Conservation (phyloP, 2,329 filamentous ascomycete genomes). For the Epicoccum nigrum region DNA sequence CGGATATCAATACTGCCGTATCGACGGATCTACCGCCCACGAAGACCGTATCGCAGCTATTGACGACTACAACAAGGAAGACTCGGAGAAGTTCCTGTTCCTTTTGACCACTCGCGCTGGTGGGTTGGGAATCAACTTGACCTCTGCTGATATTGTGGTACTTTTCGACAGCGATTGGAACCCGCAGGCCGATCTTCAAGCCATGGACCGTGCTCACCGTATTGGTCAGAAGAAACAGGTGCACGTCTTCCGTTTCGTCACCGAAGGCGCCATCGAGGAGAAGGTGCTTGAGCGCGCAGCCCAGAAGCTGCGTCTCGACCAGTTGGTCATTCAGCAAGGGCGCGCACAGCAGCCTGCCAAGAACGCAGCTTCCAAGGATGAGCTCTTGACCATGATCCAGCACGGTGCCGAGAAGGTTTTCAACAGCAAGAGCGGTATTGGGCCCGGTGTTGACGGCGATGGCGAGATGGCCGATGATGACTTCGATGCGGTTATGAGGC, state of each 20-base stretch:
- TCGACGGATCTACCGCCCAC: slow-evolving; percentile 94
- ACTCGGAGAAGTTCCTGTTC: slow-evolving; percentile 88
- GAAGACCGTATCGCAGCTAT: slow-evolving; percentile 98
- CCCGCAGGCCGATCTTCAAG: slow-evolving; percentile 95
- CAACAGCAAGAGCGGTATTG: slow-evolving; percentile 70
- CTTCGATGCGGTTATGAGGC: slow-evolving; percentile 84
- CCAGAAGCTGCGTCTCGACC: slow-evolving; percentile 93
- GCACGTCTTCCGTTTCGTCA: slow-evolving; percentile 93
- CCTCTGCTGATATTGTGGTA: slow-evolving; percentile 91
- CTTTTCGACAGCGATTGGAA: slow-evolving; percentile 99
- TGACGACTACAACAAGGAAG: slow-evolving; percentile 96
- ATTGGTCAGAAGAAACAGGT: slow-evolving; percentile 99
- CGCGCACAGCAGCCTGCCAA: slow-evolving; percentile 90
- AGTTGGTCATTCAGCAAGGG: slow-evolving; percentile 97
- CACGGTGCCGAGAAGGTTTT: slow-evolving; percentile 97
- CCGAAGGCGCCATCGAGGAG: slow-evolving; percentile 97
- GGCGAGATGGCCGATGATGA: slow-evolving; percentile 80
- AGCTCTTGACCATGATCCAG: slow-evolving; percentile 96
- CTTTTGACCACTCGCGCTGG: slow-evolving; percentile 93
- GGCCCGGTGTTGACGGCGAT: slow-evolving; percentile 62
- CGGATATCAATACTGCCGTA: slow-evolving; percentile 93
- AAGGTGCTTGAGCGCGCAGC: slow-evolving; percentile 96
- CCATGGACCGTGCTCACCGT: slow-evolving; percentile 98
- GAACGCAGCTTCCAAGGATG: slow-evolving; percentile 92
- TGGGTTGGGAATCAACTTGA: slow-evolving; percentile 95